Conservation (phyloP, 345 rosid species). For the Geranium brycei region DNA sequence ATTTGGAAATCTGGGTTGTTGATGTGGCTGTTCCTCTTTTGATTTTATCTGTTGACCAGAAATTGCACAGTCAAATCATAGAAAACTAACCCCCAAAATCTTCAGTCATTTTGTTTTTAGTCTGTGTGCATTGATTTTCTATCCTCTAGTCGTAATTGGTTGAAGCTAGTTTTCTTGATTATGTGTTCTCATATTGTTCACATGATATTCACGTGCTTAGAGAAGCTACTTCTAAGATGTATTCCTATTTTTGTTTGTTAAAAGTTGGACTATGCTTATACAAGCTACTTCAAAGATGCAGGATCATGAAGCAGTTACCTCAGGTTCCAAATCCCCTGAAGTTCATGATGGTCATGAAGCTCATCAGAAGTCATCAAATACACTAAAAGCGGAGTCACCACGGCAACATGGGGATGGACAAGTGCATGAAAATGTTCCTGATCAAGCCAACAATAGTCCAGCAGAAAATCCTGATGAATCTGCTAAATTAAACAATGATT, state of each 20-base stretch:
- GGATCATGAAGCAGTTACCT: constrained; percentile 28
- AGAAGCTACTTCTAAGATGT: too few relatives aligned
- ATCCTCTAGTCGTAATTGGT: neutral
- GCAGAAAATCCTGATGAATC: constrained; percentile 13
- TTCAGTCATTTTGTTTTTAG: neutral
- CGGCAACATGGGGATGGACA: constrained; percentile 13
- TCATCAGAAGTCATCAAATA: constrained; percentile 25
- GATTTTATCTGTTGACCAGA: neutral
- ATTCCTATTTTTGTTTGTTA: too few relatives aligned
- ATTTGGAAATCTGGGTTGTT: neutral
- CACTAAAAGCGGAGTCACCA: constrained; percentile 9
- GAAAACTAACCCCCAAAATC: neutral
- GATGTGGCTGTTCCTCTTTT: neutral
- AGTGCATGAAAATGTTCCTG: constrained; percentile 15
- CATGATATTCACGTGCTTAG: too few relatives aligned
- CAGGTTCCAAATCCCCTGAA: constrained; percentile 27
- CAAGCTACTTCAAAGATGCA: constrained; percentile 16
- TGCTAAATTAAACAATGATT: constrained; percentile 17
- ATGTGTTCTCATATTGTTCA: neutral
- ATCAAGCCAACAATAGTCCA: constrained; percentile 14
- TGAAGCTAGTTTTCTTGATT: too few relatives aligned
- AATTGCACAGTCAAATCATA: neutral
- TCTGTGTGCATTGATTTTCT: neutral
- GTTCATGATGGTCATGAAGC: constrained; percentile 15
- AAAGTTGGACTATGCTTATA: neutral